Base-by-base conservation (phyloP, 768 basidiomycete species). In the Galerina sulciceps region DNA sequence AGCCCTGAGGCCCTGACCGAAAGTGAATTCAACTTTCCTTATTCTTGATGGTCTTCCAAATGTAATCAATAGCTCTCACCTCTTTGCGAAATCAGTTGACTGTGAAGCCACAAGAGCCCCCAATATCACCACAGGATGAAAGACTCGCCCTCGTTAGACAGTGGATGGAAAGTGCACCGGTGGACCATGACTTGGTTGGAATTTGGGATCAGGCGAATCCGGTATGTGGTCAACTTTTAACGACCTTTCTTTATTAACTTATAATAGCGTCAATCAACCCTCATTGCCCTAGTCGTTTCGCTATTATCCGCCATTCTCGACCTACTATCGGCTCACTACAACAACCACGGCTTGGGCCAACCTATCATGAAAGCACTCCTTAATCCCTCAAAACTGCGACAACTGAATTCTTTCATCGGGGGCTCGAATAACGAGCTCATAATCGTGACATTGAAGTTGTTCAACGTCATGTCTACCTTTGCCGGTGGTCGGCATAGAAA, bases 401-500 rank as follows among this genome's bases (percentile, higher is more conserved):
- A 79, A 15, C 66, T 94, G 40, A 87, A 86, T 58, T 77, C 84
- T 4, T 89, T 87, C 67, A 71, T 93, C 1, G 79, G 81, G 4
- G 85, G 86, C 5, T 72, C 81, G 3, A 81, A 89, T 47, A 85
- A 84, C 22, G 90, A 93, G 45, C 75, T 89, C 10, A 82, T 88
- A 22, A 76, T 94, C 8, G 81, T 82, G 0, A 82, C 88, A 0
- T 71, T 94, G 56, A 89, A 86, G 63, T 68, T 93, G 15, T 86
- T 85, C 67, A 80, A 84, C 58, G 72, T 75, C 0, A 79, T 93
- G 64, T 86, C 88, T 2, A 68, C 70, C 0, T 93, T 89, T 67
- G 87, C 81, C 1, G 81, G 88, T 20, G 89, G 90, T 15, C 73
- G 80, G 20, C 90, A 93, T 60, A 79, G 83, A 50, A 88, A 83